Evolutionary conservation across 768 basidiomycete species (phyloP).

Genomic region (Russula earlei): DNA sequence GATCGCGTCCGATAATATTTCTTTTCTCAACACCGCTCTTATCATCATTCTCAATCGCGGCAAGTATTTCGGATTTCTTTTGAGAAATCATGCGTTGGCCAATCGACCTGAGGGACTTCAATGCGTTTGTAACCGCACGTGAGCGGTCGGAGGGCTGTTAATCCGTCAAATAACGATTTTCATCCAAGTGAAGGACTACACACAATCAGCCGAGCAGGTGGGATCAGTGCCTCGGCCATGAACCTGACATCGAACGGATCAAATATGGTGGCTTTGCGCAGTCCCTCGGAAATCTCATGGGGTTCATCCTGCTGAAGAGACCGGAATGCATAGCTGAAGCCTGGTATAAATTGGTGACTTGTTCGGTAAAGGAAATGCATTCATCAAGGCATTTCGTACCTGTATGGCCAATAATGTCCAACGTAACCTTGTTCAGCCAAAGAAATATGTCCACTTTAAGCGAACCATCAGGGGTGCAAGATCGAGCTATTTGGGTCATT

Average conservation of each 20-base stretch:
- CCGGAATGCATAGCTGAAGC: slow-evolving; percentile 12
- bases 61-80: slow-evolving; percentile 29
- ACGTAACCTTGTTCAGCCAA: slow-evolving; percentile 13
- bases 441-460: neutral
- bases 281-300: slow-evolving; percentile 3
- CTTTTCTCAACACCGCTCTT: slow-evolving; percentile 28
- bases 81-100: slow-evolving; percentile 25
- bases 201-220: slow-evolving; percentile 6
- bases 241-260: slow-evolving; percentile 9
- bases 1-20: slow-evolving; percentile 37
- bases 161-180: neutral
- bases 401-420: slow-evolving; percentile 14
- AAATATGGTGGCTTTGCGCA: slow-evolving; percentile 5
- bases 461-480: slow-evolving; percentile 1
- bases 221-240: neutral
- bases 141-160: slow-evolving; percentile 7
- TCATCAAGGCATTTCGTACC: neutral
- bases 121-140: neutral
- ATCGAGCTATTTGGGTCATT: neutral
- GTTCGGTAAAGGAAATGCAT: no score
- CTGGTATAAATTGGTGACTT: neutral
- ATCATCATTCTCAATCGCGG: slow-evolving; percentile 21
- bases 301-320: neutral
- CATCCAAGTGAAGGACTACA: neutral
- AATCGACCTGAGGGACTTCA: slow-evolving; percentile 21